These are phyloP conservation scores for Lactarius akahatsu DNA, from an alignment of 768 basidiomycete genomes.

Conservation along the genomic window DNA sequence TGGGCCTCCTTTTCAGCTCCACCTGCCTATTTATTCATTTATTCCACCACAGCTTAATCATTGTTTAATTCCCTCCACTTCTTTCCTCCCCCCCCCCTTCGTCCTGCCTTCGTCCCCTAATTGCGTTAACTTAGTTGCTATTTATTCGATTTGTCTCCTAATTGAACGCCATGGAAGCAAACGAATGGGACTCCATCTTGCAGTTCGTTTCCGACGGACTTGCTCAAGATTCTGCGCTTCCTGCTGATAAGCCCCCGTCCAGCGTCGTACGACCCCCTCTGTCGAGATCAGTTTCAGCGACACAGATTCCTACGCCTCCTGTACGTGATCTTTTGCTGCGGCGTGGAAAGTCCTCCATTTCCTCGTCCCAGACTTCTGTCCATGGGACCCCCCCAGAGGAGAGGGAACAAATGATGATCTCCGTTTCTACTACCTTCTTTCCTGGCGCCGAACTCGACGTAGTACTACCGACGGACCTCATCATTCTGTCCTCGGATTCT, in stretches of 20 bases:
- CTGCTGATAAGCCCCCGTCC: slow-evolving; percentile 41
- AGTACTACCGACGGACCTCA: slow-evolving; percentile 55
- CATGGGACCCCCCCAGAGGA: slow-evolving; percentile 38
- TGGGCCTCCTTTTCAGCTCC: slow-evolving; percentile 3
- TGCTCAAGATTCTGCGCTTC: slow-evolving; percentile 28
- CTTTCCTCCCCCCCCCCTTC: not conserved
- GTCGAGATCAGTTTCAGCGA: slow-evolving; percentile 18
- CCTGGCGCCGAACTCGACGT: slow-evolving; percentile 60
- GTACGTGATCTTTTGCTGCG: slow-evolving; percentile 40
- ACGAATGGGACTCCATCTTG: slow-evolving; percentile 62
- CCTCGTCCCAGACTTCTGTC: slow-evolving; percentile 35
- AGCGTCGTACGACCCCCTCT: slow-evolving; percentile 29
- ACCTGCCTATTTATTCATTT: slow-evolving; percentile 11
- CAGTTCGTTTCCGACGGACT: slow-evolving; percentile 56
- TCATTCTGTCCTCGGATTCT: slow-evolving; percentile 68
- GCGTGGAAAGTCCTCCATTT: slow-evolving; percentile 11
- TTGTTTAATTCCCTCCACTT: not conserved
- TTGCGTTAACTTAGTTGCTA: not conserved
- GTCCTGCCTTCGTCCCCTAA: not conserved
- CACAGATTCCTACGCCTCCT: slow-evolving; percentile 55
- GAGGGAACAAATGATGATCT: slow-evolving; percentile 54
- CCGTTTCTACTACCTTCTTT: slow-evolving; percentile 81
- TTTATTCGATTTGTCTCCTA: not conserved
- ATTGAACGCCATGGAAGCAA: slow-evolving; percentile 40
- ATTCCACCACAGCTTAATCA: not conserved